Evolutionary conservation across 2,329 filamentous ascomycete species (phyloP), one percentile per base, ranked within the genome.

Genomic region (Exophiala phaeomuriformis): DNA sequence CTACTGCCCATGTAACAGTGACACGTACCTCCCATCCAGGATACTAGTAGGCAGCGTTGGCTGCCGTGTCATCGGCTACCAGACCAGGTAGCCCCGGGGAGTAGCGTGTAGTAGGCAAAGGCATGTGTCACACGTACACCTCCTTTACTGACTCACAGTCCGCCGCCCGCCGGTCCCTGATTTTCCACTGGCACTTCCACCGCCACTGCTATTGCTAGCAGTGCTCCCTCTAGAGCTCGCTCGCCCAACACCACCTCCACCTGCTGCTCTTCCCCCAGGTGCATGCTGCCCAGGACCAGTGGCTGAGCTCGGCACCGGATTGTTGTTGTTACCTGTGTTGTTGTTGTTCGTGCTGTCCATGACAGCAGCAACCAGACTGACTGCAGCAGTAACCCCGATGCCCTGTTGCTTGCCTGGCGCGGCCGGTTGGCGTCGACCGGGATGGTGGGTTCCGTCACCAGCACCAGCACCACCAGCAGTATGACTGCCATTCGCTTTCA

Each of bases 281-380:
- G 46, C n/a, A 32, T 39, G 33, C n/a, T 39, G 28, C 39, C 37
- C 10, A 28, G 19, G 19, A 19, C 19, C 19, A 19, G 19, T 19
- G 19, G 19, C 19, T 19, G 19, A 19, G 19, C 2, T 19, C 19
- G 19, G 19, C 19, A 19, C 2, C 19, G 19, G 19, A 19, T 19
- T 19, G 19, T 19, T 19, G 8, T 10, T 37, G 35, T n/a, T 37
- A 29, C 33, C 35, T 12, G 32, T 3, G 47, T 36, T 28, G 47
- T 32, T 33, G 37, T 5, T 39, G 7, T 50, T 12, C 12, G 12
- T 28, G 28, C 42, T 51, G 37, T 12, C 39, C 57, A 59, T 55
- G 32, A 57, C 48, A 10, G 57, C 54, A 36, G 57, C 57, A 9
- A 45, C 54, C 10, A 59, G 54, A 39, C 57, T 59, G 2, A 54